Evolutionary conservation across 768 basidiomycete genomes (phyloP), one percentile per base, ranked within the genome.

Genomic region (Lyophyllum semitale): DNA sequence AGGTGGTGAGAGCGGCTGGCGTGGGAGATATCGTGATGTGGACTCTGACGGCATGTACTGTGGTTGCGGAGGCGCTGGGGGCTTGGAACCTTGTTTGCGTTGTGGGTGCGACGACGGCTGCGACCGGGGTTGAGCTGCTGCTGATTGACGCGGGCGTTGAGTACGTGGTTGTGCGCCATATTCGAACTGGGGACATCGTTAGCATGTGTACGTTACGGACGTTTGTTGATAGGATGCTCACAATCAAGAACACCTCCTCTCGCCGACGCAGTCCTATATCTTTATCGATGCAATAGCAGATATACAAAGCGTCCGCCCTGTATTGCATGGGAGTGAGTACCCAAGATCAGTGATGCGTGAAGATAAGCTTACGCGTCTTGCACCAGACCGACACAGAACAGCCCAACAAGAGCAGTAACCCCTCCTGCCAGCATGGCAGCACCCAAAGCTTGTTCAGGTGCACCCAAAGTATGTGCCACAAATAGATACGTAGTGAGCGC

Each of bases 401-500:
- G 65, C 1, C 91, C 88, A 29, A 93, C 91, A 20, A 95, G 74
- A 5, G 88, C 90, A 0, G 91, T 91, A 17, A 92, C 84, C 9
- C 83, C 85, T 3, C 88, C 93, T 22, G 88, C 89, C 3, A 95
- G 74, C 15, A 95, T 60, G 1, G 89, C 84, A 20, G 90, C 89
- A 12, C 85, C 79, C 8, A 94, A 76, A 0, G 93, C 91, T 62
- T 89, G 81, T 43, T 85, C 69, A 0, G 92, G 91, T 23, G 85
- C 84, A 17, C 69, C 67, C 20, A 93, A 71, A 0, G 89, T 87
- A 70, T 93, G 91, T 2, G 92, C 89, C n/a, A 93, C 90, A 61
- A 95, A 91, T 18, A 98, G 71, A 68, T 96, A 97, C 4, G 93
- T 90, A 33, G 82, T 73, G 26, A 95, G 74, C 13, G 92, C 87